Percentiles rank a stretch among this genome's conserved stretches.
Conservation (phyloP, 306 rosid species). For the Prunus padus region DNA sequence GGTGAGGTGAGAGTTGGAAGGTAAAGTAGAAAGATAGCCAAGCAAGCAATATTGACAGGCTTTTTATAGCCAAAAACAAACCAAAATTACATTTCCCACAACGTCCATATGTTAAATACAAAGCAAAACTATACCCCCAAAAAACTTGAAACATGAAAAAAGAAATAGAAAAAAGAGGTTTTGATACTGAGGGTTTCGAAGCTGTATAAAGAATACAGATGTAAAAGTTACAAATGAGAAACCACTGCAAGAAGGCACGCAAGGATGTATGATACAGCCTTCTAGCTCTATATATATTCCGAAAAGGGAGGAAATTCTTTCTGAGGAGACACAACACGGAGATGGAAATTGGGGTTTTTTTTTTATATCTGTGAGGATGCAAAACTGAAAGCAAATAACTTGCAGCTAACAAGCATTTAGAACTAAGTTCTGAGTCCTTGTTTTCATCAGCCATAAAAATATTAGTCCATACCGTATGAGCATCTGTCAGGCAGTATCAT, state of each 20-base stretch:
- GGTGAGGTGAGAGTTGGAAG: no score
- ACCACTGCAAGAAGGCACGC: conserved; percentile 16
- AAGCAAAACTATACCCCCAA: conserved; percentile 20
- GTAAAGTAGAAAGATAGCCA: not conserved
- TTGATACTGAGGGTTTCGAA: not conserved
- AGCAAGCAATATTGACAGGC: not conserved
- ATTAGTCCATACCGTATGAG: not conserved
- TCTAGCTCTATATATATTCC: conserved; percentile 8
- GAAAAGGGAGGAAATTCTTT: not conserved
- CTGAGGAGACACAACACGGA: conserved; percentile 8
- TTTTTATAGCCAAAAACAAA: not conserved
- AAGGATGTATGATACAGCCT: not conserved
- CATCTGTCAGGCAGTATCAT: not conserved
- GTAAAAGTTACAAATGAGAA: conserved; percentile 4
- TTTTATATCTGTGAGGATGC: conserved; percentile 1
- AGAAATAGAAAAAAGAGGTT: no score
- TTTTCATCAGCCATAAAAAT: conserved; percentile 12
- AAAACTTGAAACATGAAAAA: not conserved
- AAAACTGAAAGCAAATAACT: not conserved
- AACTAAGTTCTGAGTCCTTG: conserved; percentile 4
- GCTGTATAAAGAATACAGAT: not conserved
- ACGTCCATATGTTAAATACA: not conserved
- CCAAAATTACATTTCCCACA: conserved; percentile 8
- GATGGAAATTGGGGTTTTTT: conserved; percentile 22
- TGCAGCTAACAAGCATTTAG: conserved; percentile 8